Evolutionary conservation across 176 grass and related monocot genomes (phyloP).

Genomic region (Rhipidocladum racemiflorum): DNA sequence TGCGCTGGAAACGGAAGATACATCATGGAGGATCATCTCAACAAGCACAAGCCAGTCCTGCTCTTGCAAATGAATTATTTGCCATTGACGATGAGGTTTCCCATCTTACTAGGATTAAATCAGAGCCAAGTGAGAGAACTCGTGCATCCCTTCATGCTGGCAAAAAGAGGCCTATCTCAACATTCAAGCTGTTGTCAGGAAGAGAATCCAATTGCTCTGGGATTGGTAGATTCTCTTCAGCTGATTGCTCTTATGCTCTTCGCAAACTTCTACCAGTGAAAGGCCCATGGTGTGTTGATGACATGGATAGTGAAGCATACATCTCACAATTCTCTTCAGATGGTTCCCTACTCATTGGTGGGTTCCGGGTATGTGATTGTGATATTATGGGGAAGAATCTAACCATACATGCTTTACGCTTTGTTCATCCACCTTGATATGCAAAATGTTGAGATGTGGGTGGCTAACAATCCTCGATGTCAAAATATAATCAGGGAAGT

Average conservation of each 20-base stretch:
- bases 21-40: constrained; percentile 41
- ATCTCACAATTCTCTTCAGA: constrained; percentile 69
- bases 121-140: constrained; percentile 43
- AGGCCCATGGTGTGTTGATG: constrained; percentile 40
- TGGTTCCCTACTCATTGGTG: constrained; percentile 67
- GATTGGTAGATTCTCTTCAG: constrained; percentile 56
- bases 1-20: constrained; percentile 33
- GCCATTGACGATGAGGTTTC: constrained; percentile 54
- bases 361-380: constrained; percentile 50
- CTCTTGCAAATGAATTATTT: constrained; percentile 37
- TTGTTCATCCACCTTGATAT: background rate
- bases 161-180: constrained; percentile 46
- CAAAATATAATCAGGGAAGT: constrained; percentile 51
- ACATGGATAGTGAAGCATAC: constrained; percentile 63
- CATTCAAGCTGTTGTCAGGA: constrained; percentile 52
- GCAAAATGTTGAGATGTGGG: background rate
- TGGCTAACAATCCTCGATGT: background rate
- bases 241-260: constrained; percentile 54
- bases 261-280: constrained; percentile 50
- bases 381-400: background rate
- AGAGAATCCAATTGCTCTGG: constrained; percentile 61
- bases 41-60: constrained; percentile 5
- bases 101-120: constrained; percentile 63
- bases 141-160: constrained; percentile 18
- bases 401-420: background rate